Evolutionary conservation across 257 asterid species (phyloP), one percentile per base, ranked within the genome.

Genomic region (Solanum medicagineum): DNA sequence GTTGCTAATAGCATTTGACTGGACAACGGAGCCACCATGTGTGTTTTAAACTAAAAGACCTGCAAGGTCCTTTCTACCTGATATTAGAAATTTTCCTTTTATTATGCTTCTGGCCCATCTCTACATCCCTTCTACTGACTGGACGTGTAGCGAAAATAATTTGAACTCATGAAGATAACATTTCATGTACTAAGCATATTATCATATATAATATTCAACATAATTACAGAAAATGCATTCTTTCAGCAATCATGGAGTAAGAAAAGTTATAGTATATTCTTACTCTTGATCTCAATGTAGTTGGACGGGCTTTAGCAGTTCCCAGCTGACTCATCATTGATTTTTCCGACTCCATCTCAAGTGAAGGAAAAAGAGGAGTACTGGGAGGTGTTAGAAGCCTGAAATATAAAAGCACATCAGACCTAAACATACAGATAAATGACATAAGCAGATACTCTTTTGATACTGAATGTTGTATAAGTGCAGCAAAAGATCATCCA

Each of bases 371-470:
- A 90, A 95, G 98, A 32, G 99, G 99, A 86, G 99, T 97, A 36
- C 99, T 97, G 12, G 99, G 99, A 89, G 99, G 99, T 29, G 99
- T 94, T 79, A 97, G 87, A 84, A 97, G 98, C 99, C 99, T 97
- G 97, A 88, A 88, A 87, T 4, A 26, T 26, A 79, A 79, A 75
- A 79, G 5, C 9, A 51, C 24, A 20, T 3, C 6, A 53, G 65
- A 79, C 44, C 16, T 53, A 6, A 79, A 16, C 65, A 53, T 32
- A 69, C 42, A 24, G 24, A 77, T 15, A 51, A 26, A 49, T 49
- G 45, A 14, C 82, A 49, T 5, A 77, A 24, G 45, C 6, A 15
- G 40, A 51, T 22, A 77, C 20, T 77, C 24, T 24, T 51, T 77
- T 51, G 45, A 15, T 51, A 53, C 47, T 53, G 49, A 53, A 53